Evolutionary conservation across 148 eudicot species (phyloP), one percentile per base, ranked within the genome.

Genomic region (Hydrangea macrophylla): DNA sequence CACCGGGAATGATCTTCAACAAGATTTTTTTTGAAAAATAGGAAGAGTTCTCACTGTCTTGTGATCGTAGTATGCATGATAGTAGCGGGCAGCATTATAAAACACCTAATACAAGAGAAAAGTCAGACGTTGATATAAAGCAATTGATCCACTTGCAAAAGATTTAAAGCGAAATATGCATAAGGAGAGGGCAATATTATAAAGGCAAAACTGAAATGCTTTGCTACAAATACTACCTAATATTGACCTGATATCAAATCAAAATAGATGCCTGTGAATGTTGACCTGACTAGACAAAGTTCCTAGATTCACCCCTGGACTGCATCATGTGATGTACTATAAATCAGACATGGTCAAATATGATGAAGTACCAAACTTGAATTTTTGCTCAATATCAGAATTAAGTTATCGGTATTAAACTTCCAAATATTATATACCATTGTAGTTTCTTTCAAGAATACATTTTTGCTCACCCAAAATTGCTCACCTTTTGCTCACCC

Each of bases 11-110:
- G 28, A 26, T 56, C 36, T 55, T 11, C 55, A 55, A 44, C 10
- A 23, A 27, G 65, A 64, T 10, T n/a, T 20, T 11, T 60, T 28
- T n/a, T 9, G 56, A 56, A 44, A 71, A 50, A 56, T 20, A 39
- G 42, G 66, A 44, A 75, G 55, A 54, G 50, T 60, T 59, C 92
- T 92, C 75, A 92, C 98, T 42, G 98, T 93, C 62, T 93, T 93
- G 74, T 93, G 85, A 72, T 92, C 97, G 73, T 93, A 93, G 81
- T 93, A 93, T 65, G 98, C 90, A 53, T 78, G 88, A 75, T 93
- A 93, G 82, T 93, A 93, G 63, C 90, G 85, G 36, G 97, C 98
- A 51, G 96, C 82, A 70, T 93, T 93, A 79, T 88, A 93, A 60
- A 93, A 93, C 32, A 90, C 83, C 98, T 93, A 76, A 55, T 58